Evolutionary conservation across 768 basidiomycete genomes (phyloP), one percentile per base, ranked within the genome.

Genomic region (Boletus subparvulus): DNA sequence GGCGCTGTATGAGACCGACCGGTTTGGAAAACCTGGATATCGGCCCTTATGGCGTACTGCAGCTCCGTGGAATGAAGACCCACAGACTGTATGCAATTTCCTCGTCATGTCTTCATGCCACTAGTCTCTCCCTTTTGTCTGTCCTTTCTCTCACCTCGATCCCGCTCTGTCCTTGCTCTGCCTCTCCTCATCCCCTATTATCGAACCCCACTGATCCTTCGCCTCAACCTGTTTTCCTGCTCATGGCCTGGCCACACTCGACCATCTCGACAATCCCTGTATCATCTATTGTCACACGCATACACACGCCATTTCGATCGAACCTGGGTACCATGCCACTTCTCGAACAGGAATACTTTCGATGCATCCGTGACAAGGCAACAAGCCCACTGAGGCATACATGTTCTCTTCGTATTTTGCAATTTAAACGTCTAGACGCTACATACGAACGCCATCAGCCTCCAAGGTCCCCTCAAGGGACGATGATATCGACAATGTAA

Each of bases 1-100:
- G 96, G 96, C 64, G 93, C 94, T 69, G 89, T 96, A 74, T 94
- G 78, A 70, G 44, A 51, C 42, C 42, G 26, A 55, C 33, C 21
- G 9, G 41, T 48, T 37, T 19, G 54, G 54, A 55, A 46, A 41
- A 44, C 43, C 46, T 37, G 54, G 59, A 58, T 50, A 24, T 44
- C 21, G 30, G 50, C 36, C 52, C 39, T 53, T 52, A 39, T 37
- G 30, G 35, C 32, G 26, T 41, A 19, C 41, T 35, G 52, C 58
- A 49, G 54, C 54, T 56, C 54, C 24, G 32, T 48, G 65, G 65
- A 49, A 58, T 42, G 52, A 60, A 58, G 58, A 54, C 42, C 54
- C 56, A 33, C 41, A 52, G 42, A 51, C 42, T 43, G 61, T 50
- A 52, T 55, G 49, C 60, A 33, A 52, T 49, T 53, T 47, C 30